Evolutionary conservation across 2,329 filamentous ascomycete genomes (phyloP), one percentile per base, ranked within the genome.

Genomic region (Macroventuria anomochaeta): DNA sequence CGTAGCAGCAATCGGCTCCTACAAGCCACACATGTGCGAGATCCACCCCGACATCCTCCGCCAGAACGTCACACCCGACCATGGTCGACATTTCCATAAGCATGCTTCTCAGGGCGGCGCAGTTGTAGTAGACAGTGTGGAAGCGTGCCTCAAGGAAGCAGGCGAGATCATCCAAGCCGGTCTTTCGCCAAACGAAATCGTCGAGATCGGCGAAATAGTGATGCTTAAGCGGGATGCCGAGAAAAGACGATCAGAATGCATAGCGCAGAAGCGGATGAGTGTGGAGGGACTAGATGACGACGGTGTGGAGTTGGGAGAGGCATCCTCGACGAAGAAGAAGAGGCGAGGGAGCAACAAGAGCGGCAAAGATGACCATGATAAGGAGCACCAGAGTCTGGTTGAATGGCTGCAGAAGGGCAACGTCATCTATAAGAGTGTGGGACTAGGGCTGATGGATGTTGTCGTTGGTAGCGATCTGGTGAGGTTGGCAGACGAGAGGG

Each of bases 141-240:
- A 91, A 23, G 90, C 89, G 0, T 92, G 88, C 38, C 72, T 96
- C 36, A 87, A 87, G 63, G 91, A 96, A 70, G 89, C 93, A 0
- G 93, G 93, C 0, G 93, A 97, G 77, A 80, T 97, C 40, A 88
- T 96, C 8, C 85, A 91, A 61, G 90, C 91, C 0, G 87, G 86
- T 0, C 78, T 97, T 23, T 80, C 81, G 18, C 86, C 90, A 0
- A 82, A 86, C 38, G 88, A 96, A 63, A 82, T 97, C 3, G 90
- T 96, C 0, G 93, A 97, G 73, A 78, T 97, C 1, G 93, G 93
- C 3, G 93, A 97, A 70, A 78, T 97, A 40, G 75, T 88, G 55
- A 87, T 87, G 83, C 74, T 87, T 63, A 83, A 82, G 68, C 74
- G 81, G 39, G 82, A 84, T 46, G 79, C 80, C 2, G 77, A 80